These are phyloP conservation scores for Arachis monticola DNA, from an alignment of 331 rosid species.

Conservation along the genomic window DNA sequence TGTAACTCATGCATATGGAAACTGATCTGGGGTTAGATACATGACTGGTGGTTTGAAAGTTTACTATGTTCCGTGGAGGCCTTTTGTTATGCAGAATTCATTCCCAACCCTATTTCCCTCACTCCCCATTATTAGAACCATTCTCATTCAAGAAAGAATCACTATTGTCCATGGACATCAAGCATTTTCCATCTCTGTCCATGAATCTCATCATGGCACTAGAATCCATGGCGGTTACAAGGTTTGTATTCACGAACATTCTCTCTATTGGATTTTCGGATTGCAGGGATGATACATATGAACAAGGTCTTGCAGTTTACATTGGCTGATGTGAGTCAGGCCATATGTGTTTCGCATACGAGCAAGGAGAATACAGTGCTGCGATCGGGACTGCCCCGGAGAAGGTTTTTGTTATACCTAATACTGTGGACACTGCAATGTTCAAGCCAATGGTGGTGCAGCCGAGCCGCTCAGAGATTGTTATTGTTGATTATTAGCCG, in stretches of 20 bases:
- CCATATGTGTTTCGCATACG: slow-evolving; percentile 95
- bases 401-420: slow-evolving; percentile 91
- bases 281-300: slow-evolving; percentile 94
- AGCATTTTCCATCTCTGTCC: slow-evolving; percentile 54
- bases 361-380: slow-evolving; percentile 95
- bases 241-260: slow-evolving; percentile 93
- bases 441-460: slow-evolving; percentile 78
- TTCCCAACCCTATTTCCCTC: slow-evolving; percentile 29
- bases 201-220: slow-evolving; percentile 90
- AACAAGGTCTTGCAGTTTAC: slow-evolving; percentile 97
- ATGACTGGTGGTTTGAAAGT: slow-evolving; percentile 91
- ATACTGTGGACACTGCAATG: slow-evolving; percentile 95
- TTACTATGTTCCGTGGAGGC: slow-evolving; percentile 88
- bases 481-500: slow-evolving; percentile 89
- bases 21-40: slow-evolving; percentile 89
- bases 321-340: slow-evolving; percentile 89
- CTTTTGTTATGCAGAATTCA: slow-evolving; percentile 88
- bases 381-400: slow-evolving; percentile 90
- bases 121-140: no score
- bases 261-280: slow-evolving; percentile 92
- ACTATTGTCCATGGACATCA: no score
- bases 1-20: slow-evolving; percentile 91
- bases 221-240: slow-evolving; percentile 93
- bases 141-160: no score
- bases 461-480: slow-evolving; percentile 58